Evolutionary conservation across 352 stramenopile species (phyloP).

Genomic region (Globisporangium abappressorium): DNA sequence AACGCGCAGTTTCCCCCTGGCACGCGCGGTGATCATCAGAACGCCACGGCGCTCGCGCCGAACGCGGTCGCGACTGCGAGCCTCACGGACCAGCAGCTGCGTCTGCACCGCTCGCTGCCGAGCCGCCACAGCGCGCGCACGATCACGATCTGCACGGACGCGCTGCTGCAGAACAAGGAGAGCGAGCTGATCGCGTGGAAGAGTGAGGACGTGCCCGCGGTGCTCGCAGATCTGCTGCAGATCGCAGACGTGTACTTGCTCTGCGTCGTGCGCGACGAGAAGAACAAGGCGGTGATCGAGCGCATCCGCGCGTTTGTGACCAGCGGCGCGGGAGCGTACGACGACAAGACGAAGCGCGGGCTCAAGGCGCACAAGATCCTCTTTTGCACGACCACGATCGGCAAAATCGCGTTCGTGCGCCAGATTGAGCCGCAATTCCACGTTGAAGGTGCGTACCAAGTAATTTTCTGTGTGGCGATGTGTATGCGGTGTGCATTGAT

Average conservation of each 20-base stretch:
- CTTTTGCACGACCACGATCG: constrained; percentile 73
- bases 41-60: constrained; percentile 11
- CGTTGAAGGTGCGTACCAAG: constrained; percentile 59
- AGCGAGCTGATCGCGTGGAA: constrained; percentile 36
- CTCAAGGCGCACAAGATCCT: constrained; percentile 73
- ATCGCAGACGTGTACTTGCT: constrained; percentile 72
- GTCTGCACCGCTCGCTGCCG: constrained; percentile 57
- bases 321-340: constrained; percentile 24
- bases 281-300: constrained; percentile 32
- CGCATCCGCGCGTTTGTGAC: constrained; percentile 47
- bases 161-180: constrained; percentile 38
- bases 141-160: constrained; percentile 64
- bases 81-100: constrained; percentile 50
- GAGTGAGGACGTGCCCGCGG: constrained; percentile 34
- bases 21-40: constrained; percentile 17
- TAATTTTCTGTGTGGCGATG: not conserved
- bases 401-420: constrained; percentile 84
- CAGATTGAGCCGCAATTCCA: constrained; percentile 84
- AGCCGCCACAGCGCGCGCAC: constrained; percentile 57
- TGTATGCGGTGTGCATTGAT: not conserved
- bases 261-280: constrained; percentile 35
- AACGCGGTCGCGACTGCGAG: constrained; percentile 35
- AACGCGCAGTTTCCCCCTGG: constrained; percentile 7
- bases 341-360: constrained; percentile 21
- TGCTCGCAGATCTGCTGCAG: constrained; percentile 56